Percentiles rank a stretch among this genome's conserved stretches.
Evolutionary conservation across 345 rosid genomes (phyloP).

Genomic region (Dovyalis caffra): DNA sequence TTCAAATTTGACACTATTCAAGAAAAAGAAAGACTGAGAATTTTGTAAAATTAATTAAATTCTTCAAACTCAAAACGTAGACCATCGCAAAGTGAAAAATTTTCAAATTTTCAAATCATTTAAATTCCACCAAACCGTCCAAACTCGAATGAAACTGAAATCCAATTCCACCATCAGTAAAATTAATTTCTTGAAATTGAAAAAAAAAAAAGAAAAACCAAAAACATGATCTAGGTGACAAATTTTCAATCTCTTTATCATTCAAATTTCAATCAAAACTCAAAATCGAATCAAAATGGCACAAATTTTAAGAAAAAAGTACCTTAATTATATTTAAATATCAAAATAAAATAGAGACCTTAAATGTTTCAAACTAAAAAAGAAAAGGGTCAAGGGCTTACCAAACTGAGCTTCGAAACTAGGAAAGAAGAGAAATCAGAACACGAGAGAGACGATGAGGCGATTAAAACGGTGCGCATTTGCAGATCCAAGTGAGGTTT

Average conservation of each 20-base stretch:
- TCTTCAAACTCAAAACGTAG: no score
- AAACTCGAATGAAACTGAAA: not conserved
- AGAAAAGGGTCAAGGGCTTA: conserved; percentile 19
- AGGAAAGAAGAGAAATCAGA: conserved; percentile 10
- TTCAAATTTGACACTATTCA: not conserved
- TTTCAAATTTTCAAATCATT: not conserved
- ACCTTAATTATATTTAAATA: not conserved
- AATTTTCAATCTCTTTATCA: conserved; percentile 6
- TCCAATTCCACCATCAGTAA: not conserved
- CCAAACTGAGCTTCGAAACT: conserved; percentile 37
- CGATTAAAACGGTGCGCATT: conserved; percentile 30
- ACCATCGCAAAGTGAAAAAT: not conserved
- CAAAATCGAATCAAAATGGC: not conserved
- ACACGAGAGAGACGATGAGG: conserved; percentile 11
- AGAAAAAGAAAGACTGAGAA: not conserved
- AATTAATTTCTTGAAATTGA: not conserved
- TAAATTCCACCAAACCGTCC: not conserved
- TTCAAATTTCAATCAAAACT: not conserved
- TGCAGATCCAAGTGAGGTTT: conserved; percentile 30
- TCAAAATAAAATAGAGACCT: conserved; percentile 18
- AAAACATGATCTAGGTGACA: conserved; percentile 14
- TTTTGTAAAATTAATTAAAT: not conserved
- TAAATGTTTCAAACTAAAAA: conserved; percentile 9
- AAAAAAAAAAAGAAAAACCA: conserved; percentile 15
- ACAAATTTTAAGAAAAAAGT: not conserved